These are phyloP conservation scores for Oryza rufipogon DNA, from an alignment of 176 grass and related monocot species.

Conservation along the genomic window DNA sequence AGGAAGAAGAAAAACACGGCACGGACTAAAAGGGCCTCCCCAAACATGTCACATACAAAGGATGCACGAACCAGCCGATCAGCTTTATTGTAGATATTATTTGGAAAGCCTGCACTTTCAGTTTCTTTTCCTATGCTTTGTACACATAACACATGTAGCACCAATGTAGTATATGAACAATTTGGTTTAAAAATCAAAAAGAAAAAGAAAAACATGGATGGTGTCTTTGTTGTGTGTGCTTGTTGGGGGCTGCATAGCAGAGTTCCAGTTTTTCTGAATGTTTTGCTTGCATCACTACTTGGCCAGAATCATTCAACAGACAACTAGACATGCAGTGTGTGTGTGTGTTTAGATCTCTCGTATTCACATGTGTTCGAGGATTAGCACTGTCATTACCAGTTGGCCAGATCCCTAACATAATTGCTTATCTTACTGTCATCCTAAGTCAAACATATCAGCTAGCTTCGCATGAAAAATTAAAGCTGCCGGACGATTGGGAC, in stretches of 20 bases:
- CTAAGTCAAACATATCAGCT: constrained; percentile 50
- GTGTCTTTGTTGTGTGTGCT: not conserved
- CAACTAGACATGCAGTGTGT: constrained; percentile 41
- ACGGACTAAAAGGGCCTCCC: no score
- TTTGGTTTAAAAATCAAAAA: no score
- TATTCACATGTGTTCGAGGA: constrained; percentile 51
- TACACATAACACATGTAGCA: not conserved
- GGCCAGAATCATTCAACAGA: constrained; percentile 53
- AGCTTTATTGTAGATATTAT: no score
- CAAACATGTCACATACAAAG: no score
- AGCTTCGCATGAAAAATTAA: constrained; percentile 47
- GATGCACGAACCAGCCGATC: no score
- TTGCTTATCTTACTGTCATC: not conserved
- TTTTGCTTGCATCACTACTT: constrained; percentile 41
- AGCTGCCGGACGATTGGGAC: constrained; percentile 40
- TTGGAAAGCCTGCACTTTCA: not conserved
- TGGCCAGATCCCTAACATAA: constrained; percentile 41
- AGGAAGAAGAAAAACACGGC: no score
- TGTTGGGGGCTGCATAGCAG: constrained; percentile 21
- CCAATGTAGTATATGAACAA: not conserved
- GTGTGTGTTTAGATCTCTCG: constrained; percentile 37
- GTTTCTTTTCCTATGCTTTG: not conserved
- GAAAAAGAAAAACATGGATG: no score
- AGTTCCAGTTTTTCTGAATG: constrained; percentile 10
- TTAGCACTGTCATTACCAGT: constrained; percentile 52